Conservation (phyloP, 352 stramenopile species). For the Phytophthora pini region DNA sequence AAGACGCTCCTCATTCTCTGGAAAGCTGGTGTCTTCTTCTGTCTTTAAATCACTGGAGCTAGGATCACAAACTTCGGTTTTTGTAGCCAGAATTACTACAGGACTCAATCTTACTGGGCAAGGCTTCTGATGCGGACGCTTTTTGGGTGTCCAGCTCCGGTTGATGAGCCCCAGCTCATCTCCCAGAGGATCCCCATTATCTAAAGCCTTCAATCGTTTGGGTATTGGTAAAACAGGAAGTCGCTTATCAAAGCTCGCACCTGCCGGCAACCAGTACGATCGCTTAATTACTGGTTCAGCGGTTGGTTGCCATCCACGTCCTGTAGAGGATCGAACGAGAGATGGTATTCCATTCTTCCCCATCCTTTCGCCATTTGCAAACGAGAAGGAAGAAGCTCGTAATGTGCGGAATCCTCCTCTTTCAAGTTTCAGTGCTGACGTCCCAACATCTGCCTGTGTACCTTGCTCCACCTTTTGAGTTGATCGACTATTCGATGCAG, state of each 20-base stretch:
- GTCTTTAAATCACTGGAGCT: background rate
- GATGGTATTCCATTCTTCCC: constrained; percentile 10
- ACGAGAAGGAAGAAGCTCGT: constrained; percentile 22
- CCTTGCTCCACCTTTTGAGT: constrained; percentile 4
- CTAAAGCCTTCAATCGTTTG: constrained; percentile 33
- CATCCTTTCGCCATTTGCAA: constrained; percentile 1
- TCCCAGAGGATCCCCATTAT: constrained; percentile 5
- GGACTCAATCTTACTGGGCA: constrained; percentile 50
- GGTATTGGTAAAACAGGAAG: constrained; percentile 47
- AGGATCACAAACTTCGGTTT: constrained; percentile 7
- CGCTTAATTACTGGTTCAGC: constrained; percentile 51
- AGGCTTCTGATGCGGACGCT: constrained; percentile 50
- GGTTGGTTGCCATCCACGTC: constrained; percentile 19
- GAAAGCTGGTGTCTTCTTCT: background rate
- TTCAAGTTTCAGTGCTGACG: constrained; percentile 2
- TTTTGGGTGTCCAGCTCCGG: constrained; percentile 47
- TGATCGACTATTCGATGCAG: constrained; percentile 1
- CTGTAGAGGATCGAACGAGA: constrained; percentile 28
- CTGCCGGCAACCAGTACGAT: constrained; percentile 76
- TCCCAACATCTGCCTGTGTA: constrained; percentile 6
- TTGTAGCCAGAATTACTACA: constrained; percentile 29
- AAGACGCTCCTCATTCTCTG: constrained; percentile 35
- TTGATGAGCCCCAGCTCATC: constrained; percentile 22
- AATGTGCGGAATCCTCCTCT: background rate
- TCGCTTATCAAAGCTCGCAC: constrained; percentile 48